Base-by-base conservation (phyloP, 2,329 filamentous ascomycete genomes). In the Penicillium polonicum region DNA sequence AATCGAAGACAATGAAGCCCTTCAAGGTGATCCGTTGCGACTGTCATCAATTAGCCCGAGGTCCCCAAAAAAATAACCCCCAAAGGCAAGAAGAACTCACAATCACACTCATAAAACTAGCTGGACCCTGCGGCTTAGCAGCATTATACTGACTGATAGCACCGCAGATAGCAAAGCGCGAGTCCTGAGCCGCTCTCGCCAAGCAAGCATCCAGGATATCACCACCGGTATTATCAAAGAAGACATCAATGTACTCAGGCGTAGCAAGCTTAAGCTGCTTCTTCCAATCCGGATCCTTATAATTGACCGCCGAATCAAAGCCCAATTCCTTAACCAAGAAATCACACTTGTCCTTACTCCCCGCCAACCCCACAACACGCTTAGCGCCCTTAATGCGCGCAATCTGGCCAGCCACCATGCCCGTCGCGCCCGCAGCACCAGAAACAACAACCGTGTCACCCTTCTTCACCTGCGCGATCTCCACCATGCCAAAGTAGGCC, bases 361-460 rank as follows among this genome's bases (percentile, higher is more conserved):
- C 88, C 0, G 86, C 86, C 60, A 90, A 79, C 7, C 88, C 88
- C 23, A 88, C 73, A 13, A 90, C 84, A 3, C 80, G 68, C 63
- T 77, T 83, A 75, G 65, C 83, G 13, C 88, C 89, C 72, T 86
- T 85, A 52, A 91, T 76, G 78, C 90, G 91, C 19, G 88, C 88
- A 64, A 92, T 90, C 75, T 93, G 90, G 0, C 88, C 89, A 0
- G 85, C 89, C 1, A 92, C 84, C 68, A 83, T 88, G 1, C 90
- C 90, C 0, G 90, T 92, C 0, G 89, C 90, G 2, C 90, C 90
- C 0, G 90, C 90, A 2, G 90, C 90, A 7, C 88, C 89, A 9
- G 85, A 89, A 0, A 93, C 87, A 8, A 92, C 88, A 1, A 93
- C 89, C 4, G 88, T 86, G 62, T 92, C 88, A 5, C 88, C 88